Base-by-base conservation (phyloP, 257 asterid genomes). In the Buddleja alternifolia region DNA sequence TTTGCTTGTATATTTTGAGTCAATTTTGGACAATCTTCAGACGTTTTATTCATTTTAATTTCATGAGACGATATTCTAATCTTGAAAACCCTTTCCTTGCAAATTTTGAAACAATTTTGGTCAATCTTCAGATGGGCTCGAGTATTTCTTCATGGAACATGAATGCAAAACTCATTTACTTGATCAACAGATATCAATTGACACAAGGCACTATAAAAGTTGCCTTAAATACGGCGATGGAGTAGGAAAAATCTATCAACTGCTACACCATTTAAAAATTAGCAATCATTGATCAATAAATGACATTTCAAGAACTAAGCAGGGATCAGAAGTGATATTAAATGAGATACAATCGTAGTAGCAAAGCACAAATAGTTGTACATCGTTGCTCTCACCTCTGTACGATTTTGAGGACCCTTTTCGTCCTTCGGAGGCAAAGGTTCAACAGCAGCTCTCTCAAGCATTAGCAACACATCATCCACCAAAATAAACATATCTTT, bases 361-460 rank as follows among this genome's bases (percentile, higher is more conserved):
- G 34, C 34, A 29, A 16, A 53, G 17, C 7, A 15, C 36, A 29
- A 37, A 57, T 20, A 57, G 46, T 47, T 19, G 50, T 42, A n/a
- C 7, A 42, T 21, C 50, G 37, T n/a, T 17, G 54, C 23, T 45
- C 79, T 80, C 72, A 93, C 97, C 94, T 89, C 91, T 37, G 86
- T 89, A 64, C 96, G 96, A 73, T 93, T 90, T 75, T 93, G 97
- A 63, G 95, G 97, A 55, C 96, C 97, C 82, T 91, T 93, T 75
- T 90, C 99, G 56, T 93, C 96, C 84, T 89, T 91, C 23, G 97
- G 93, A 65, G 97, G 96, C 83, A 94, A 84, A 23, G 90, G 97
- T 81, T 90, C 99, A 63, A 77, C 55, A 48, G 97, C 92, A 73
- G 90, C 96, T 74, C 97, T 87, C 88, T 91, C 90, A 71, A 94